Base-by-base conservation (phyloP, 2,329 filamentous ascomycete genomes). In the Plectosphaerella sp. region DNA sequence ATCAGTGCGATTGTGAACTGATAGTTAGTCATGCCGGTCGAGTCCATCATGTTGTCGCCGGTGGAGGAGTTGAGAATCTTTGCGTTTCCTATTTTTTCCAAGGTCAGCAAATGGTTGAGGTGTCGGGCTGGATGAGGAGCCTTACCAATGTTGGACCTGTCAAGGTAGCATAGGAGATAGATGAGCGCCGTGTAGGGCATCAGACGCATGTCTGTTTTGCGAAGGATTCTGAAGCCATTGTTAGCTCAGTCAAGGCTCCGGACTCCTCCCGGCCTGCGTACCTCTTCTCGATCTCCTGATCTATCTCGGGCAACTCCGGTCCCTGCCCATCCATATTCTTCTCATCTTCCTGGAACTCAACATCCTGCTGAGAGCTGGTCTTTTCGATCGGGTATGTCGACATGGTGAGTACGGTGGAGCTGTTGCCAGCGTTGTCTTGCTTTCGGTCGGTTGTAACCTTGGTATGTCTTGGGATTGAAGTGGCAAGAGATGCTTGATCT, bases 111-210 rank as follows among this genome's bases (percentile, higher is more conserved):
- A n/a, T 43, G 22, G 8, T 28, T 1, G 11, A 35, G 9, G 15
- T 24, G 14, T n/a, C n/a, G n/a, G n/a, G 1, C 37, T 3, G 12
- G 24, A 15, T 25, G 11, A 24, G 22, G 39, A 16, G 8, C 15
- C 45, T 84, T 75, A 47, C 45, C 84, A 52, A 89, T 88, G 65
- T 88, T 89, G 51, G 82, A 79, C 43, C 82, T 74, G 66, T 88
- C 85, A 22, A 88, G 76, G 63, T 85, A 88, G 66, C 82, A 86
- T 20, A 88, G 74, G 45, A 88, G 74, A 64, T 87, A 55, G 48
- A 88, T 85, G 49, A 66, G 70, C 7, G 82, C 80, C n/a, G 75
- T 80, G 14, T 88, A 68, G 1, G 86, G 84, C 14, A 88, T 70
- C 52, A 88, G 85, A 51, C 79, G 75, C 16, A 80, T 54, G 63